These are phyloP conservation scores for Leishmania mexicana DNA, from an alignment of 208 protist genomes.

Conservation along the genomic window DNA sequence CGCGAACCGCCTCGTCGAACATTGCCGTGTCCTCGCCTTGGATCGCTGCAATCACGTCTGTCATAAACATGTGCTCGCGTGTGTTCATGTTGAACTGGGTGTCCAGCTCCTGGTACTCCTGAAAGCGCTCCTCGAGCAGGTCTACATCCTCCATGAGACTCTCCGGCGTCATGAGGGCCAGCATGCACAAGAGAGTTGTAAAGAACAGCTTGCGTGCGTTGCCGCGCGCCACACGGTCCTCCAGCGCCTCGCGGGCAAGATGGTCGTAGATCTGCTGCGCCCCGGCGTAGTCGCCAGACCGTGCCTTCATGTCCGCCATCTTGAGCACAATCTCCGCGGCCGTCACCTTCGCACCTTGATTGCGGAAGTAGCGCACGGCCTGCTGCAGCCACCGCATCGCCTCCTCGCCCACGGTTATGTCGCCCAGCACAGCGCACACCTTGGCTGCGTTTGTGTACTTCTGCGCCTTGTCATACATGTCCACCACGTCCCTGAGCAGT, in stretches of 20 bases:
- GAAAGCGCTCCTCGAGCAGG: slow-evolving; percentile 77
- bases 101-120: slow-evolving; percentile 85
- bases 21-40: slow-evolving; percentile 53
- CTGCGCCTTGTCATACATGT: slow-evolving; percentile 67
- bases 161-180: slow-evolving; percentile 66
- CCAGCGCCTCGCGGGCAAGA: slow-evolving; percentile 69
- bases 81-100: slow-evolving; percentile 86
- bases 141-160: slow-evolving; percentile 66
- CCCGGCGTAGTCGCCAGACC: slow-evolving; percentile 59
- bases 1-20: slow-evolving; percentile 70
- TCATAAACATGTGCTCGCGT: slow-evolving; percentile 88
- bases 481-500: slow-evolving; percentile 49
- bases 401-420: slow-evolving; percentile 58
- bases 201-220: slow-evolving; percentile 85
- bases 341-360: slow-evolving; percentile 69
- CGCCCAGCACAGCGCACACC: slow-evolving; percentile 63
- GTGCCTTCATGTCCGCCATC: slow-evolving; percentile 80
- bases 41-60: slow-evolving; percentile 77
- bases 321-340: slow-evolving; percentile 68
- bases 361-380: slow-evolving; percentile 68
- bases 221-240: slow-evolving; percentile 70
- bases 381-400: slow-evolving; percentile 72
- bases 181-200: slow-evolving; percentile 69
- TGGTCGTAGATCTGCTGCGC: slow-evolving; percentile 75
- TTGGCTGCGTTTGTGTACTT: slow-evolving; percentile 73